A percentile compares a stretch with the other conserved stretches of the same genome.
Conservation (phyloP, 805 yeast species). For the Saturnispora zaruensis region DNA sequence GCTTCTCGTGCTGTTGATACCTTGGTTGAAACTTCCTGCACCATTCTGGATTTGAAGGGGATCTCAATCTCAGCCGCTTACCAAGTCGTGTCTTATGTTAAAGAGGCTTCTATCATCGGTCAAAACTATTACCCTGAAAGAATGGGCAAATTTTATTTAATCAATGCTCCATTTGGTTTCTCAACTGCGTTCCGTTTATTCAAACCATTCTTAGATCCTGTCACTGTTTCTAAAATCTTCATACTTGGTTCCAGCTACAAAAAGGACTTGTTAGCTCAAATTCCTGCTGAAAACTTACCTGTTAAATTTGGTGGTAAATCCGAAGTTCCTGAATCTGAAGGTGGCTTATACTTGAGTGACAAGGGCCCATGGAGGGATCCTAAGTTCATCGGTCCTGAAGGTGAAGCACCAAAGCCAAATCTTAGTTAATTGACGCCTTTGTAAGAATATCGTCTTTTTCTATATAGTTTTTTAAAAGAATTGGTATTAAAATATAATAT, state of each 20-base stretch:
- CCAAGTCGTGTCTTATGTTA: constrained; percentile 79
- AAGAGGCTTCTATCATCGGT: constrained; percentile 89
- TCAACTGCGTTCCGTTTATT: constrained; percentile 86
- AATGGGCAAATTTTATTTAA: constrained; percentile 95
- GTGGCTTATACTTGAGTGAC: constrained; percentile 82
- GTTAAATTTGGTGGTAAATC: constrained; percentile 82
- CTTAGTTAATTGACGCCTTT: not conserved
- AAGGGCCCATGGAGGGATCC: constrained; percentile 97
- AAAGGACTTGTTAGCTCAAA: constrained; percentile 79
- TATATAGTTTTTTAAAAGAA: not conserved
- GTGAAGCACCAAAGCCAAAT: constrained; percentile 68
- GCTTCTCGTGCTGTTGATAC: constrained; percentile 75
- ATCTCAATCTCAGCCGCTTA: constrained; percentile 78
- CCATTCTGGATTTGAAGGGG: constrained; percentile 91
- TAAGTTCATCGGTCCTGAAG: constrained; percentile 86
- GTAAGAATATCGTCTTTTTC: not conserved
- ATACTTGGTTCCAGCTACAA: constrained; percentile 74
- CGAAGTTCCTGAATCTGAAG: constrained; percentile 52
- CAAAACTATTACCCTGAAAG: constrained; percentile 98
- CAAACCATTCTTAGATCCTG: constrained; percentile 94
- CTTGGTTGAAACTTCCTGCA: constrained; percentile 91
- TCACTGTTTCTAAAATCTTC: constrained; percentile 90
- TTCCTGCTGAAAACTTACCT: constrained; percentile 90
- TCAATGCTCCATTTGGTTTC: constrained; percentile 97
- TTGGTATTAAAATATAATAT: not conserved